Evolutionary conservation across 1,139 yeast species (phyloP), one percentile per base, ranked within the genome.

Genomic region (Blastobotrys indianensis): DNA sequence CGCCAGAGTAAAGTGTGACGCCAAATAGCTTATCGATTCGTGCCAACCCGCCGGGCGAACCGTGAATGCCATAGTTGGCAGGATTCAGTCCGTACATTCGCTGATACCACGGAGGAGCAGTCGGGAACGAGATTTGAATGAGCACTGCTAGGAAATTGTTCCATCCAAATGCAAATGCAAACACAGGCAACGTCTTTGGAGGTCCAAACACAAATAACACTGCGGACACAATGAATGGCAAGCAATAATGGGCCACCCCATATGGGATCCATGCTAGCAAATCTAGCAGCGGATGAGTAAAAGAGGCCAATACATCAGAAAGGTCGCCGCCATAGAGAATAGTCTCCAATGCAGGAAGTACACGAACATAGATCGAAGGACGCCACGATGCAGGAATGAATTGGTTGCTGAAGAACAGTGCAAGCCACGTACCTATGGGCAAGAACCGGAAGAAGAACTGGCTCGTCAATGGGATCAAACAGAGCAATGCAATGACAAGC

Each of bases 71-170:
- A 66, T 94, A 92, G 65, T 87, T 79, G 5, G 98, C 98, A 17
- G 96, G 94, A 52, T 80, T 80, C 53, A 90, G 74, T 1, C 96
- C 97, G 62, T 92, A 82, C 44, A 82, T 67, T 54, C 79, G 79
- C 63, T 88, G 88, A 65, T 94, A 92, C 99, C 99, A 92, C 32
- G 99, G 99, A 31, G 99, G 95, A 50, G 98, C 97, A 43, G 95
- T 87, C 2, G 98, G 97, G 64, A 87, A 88, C 28, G 80, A 55
- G 54, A 87, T 75, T 68, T 92, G 98, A 49, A 78, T 76, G 41
- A 80, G 62, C 20, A 92, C 97, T 38, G 97, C 98, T 41, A 79
- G 62, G 56, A 88, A 70, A 67, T 90, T 92, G 94, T 92, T 85
- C 70, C 85, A 90, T n/a, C 99, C 99, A 68, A 92, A 88, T 7